These are phyloP conservation scores for Diaporthe sp. DNA, from an alignment of 2,329 filamentous ascomycete species.

Conservation along the genomic window DNA sequence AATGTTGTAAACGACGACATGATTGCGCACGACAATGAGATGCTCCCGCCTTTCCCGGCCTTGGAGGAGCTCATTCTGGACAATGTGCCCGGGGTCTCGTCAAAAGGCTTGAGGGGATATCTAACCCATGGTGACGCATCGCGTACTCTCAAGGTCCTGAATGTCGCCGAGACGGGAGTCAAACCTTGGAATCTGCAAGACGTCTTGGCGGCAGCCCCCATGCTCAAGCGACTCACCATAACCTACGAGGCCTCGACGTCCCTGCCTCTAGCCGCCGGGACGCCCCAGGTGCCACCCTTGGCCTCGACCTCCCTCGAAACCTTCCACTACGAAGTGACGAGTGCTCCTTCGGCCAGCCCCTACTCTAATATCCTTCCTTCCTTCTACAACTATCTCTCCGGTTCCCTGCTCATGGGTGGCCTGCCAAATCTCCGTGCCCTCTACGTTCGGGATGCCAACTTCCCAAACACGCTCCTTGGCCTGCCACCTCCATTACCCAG, in stretches of 20 bases:
- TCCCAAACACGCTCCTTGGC: slow-evolving; percentile 80
- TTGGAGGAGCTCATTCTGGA: slow-evolving; percentile 79
- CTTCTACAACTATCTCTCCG: slow-evolving; percentile 88
- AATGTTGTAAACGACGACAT: slow-evolving; percentile 79
- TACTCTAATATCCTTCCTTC: slow-evolving; percentile 65
- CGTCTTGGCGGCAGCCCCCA: slow-evolving; percentile 67
- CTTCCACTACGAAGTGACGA: slow-evolving; percentile 85
- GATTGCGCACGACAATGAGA: slow-evolving; percentile 70
- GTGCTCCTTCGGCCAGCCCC: slow-evolving; percentile 65
- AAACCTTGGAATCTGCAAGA: slow-evolving; percentile 69
- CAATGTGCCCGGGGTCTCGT: slow-evolving; percentile 77
- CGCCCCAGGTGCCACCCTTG: slow-evolving; percentile 67
- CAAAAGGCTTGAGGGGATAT: slow-evolving; percentile 75
- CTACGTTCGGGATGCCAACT: slow-evolving; percentile 87
- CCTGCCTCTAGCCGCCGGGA: slow-evolving; percentile 58
- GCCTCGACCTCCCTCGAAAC: slow-evolving; percentile 75
- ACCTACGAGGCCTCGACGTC: slow-evolving; percentile 60
- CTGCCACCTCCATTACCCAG: slow-evolving; percentile 71
- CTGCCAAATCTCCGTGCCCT: slow-evolving; percentile 80
- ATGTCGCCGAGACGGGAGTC: slow-evolving; percentile 78
- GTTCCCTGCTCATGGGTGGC: slow-evolving; percentile 80
- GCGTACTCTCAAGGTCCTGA: slow-evolving; percentile 72
- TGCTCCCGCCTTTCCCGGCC: slow-evolving; percentile 78
- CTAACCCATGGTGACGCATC: slow-evolving; percentile 70
- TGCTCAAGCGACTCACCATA: slow-evolving; percentile 67